Percentiles rank a stretch among this genome's conserved stretches.
phyloP scores from a whole-genome alignment of 2,329 filamentous ascomycete genomes.

The Sphaerulina populicola region DNA sequence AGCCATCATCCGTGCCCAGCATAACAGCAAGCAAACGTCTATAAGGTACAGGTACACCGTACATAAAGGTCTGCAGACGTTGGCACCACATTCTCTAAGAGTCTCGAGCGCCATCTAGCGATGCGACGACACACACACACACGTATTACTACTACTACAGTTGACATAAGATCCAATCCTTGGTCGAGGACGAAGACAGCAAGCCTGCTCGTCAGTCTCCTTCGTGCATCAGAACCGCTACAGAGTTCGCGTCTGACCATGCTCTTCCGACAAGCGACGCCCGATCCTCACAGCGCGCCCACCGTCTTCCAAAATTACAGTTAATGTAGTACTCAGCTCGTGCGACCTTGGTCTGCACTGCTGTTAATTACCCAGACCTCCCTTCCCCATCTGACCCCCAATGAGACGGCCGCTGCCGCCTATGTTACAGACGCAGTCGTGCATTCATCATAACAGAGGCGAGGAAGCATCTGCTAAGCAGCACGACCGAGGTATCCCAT shows the following conservation, averaged over 20 bases:
- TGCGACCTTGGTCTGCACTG: constrained; percentile 1
- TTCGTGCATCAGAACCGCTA: constrained; percentile 3
- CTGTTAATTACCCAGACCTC: not conserved
- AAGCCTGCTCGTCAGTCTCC: constrained; percentile 7
- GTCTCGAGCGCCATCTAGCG: not conserved
- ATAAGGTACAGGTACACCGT: no score
- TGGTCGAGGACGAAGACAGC: not conserved
- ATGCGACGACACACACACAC: constrained; percentile 2
- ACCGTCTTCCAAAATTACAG: constrained; percentile 1
- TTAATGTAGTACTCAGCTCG: not conserved
- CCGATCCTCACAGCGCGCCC: not conserved
- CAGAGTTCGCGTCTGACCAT: not conserved
- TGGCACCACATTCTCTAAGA: not conserved
- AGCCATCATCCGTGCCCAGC: no score
- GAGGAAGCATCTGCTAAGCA: constrained; percentile 1
- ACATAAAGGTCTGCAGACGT: not conserved
- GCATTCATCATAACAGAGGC: constrained; percentile 14
- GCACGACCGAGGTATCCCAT: constrained; percentile 7
- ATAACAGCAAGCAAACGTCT: no score
- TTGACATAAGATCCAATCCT: constrained; percentile 7
- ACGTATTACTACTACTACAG: constrained; percentile 11
- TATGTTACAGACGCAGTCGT: constrained; percentile 18
- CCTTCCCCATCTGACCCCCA: constrained; percentile 2
- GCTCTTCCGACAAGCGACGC: not conserved
- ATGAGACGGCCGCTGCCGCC: constrained; percentile 9